phyloP scores from a whole-genome alignment of 805 yeast genomes.

The Yarrowia hollandica region DNA sequence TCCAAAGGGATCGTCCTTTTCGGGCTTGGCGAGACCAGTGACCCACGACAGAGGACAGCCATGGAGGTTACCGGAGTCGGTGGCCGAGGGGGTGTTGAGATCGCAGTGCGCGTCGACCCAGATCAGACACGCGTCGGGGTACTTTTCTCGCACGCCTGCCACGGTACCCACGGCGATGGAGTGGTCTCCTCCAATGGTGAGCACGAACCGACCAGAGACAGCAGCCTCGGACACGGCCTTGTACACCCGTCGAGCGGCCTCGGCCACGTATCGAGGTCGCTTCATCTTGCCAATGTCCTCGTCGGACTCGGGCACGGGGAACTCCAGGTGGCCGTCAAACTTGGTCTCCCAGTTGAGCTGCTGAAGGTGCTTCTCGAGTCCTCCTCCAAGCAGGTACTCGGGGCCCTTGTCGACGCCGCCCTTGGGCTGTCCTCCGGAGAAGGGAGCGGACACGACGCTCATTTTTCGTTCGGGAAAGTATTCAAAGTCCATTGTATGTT shows the following conservation, averaged over 20 bases:
- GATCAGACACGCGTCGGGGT: conserved; percentile 84
- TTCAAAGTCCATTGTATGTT: conserved; percentile 40
- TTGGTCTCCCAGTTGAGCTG: conserved; percentile 73
- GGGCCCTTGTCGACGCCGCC: conserved; percentile 95
- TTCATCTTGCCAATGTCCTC: conserved; percentile 62
- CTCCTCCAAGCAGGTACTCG: conserved; percentile 69
- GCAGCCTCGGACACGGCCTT: conserved; percentile 58
- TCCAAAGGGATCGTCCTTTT: conserved; percentile 60
- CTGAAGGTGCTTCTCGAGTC: conserved; percentile 62
- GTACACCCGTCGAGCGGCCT: conserved; percentile 64
- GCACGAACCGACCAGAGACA: conserved; percentile 57
- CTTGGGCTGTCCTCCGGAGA: conserved; percentile 93
- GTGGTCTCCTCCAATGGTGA: conserved; percentile 96
- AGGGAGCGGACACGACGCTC: conserved; percentile 84
- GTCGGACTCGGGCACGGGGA: conserved; percentile 44
- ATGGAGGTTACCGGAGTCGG: conserved; percentile 88
- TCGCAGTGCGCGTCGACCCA: conserved; percentile 99
- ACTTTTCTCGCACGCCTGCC: conserved; percentile 70
- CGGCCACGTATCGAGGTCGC: conserved; percentile 75
- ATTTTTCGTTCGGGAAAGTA: conserved; percentile 56
- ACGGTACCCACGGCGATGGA: conserved; percentile 94
- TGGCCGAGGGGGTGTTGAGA: conserved; percentile 80
- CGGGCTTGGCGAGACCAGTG: conserved; percentile 59
- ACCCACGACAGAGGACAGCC: conserved; percentile 95
- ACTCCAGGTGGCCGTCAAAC: conserved; percentile 40